Evolutionary conservation across 345 rosid species (phyloP), one percentile per base, ranked within the genome.

Genomic region (Dovyalis caffra): DNA sequence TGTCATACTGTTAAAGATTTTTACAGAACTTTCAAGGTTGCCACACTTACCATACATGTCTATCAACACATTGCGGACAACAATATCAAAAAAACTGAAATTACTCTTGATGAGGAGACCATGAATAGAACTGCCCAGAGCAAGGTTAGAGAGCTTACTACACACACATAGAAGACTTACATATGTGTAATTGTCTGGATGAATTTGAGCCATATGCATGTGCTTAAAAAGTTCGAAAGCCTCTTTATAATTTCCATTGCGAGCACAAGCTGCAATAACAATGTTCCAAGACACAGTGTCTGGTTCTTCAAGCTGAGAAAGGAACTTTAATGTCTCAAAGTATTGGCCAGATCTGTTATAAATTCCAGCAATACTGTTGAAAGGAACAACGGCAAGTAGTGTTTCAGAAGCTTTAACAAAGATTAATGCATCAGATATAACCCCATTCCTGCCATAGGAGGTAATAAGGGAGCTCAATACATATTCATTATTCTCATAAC

Each of bases 31-130:
- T 69, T 53, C 49, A 16, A 83, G 70, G 85, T 81, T 80, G 60
- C 97, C 99, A 74, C 97, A 92, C 84, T 92, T 92, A 79, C 98
- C 97, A 78, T 95, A 91, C 98, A 95, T 91, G 85, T 90, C 91
- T 81, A 95, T 86, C 76, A 95, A 79, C 26, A 89, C 65, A 78
- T 95, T 92, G 83, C 85, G 85, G 26, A 89, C 86, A 65, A 90
- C 85, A 66, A 88, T 62, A 81, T 95, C 99, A 8, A 79, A 83
- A 1, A 35, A 43, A 74, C 74, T 82, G 75, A 83, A 85, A 77
- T 88, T 83, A 53, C 77, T 81, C 87, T 92, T 95, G 80, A 84
- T 79, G 73, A 92, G 86, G 64, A 88, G 78, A 72, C 90, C 72
- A 26, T 95, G 99, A 71, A 92, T 74, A 66, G 91, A 90, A 83